Conservation (phyloP, 1,139 yeast species). For the Insectozyma bohioensis region DNA sequence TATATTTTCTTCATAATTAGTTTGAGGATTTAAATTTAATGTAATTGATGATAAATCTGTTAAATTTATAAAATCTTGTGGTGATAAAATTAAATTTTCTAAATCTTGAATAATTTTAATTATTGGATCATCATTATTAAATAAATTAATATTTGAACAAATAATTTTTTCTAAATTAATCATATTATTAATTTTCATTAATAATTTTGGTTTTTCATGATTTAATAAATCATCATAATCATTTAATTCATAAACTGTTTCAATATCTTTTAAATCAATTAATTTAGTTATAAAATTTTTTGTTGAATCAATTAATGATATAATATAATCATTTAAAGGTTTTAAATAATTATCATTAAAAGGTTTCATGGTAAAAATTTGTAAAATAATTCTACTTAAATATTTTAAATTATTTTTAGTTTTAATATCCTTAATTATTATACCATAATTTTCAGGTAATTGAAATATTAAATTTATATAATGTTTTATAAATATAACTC, state of each 20-base stretch:
- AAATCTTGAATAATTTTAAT: conserved; percentile 37
- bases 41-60: conserved; percentile 43
- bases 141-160: conserved; percentile 49
- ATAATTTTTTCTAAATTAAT: conserved; percentile 60
- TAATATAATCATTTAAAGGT: conserved; percentile 75
- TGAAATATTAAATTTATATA: conserved; percentile 65
- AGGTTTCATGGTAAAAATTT: conserved; percentile 64
- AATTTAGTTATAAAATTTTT: conserved; percentile 45
- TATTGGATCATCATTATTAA: conserved; percentile 56
- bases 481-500: conserved; percentile 63
- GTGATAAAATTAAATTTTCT: conserved; percentile 34
- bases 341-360: conserved; percentile 74
- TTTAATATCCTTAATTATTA: conserved; percentile 21
- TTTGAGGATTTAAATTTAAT: conserved; percentile 50
- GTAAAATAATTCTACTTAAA: conserved; percentile 60
- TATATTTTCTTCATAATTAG: conserved; percentile 45
- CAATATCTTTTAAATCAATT: conserved; percentile 58
- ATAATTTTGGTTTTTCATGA: conserved; percentile 62
- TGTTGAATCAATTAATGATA: conserved; percentile 47
- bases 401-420: conserved; percentile 55
- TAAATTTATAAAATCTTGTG: conserved; percentile 41
- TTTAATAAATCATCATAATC: conserved; percentile 73
- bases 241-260: conserved; percentile 58
- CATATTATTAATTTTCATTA: conserved; percentile 65
- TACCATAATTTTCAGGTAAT: conserved; percentile 69